Base-by-base conservation (phyloP, 2,329 filamentous ascomycete genomes). In the Hymenoscyphus fructigenus region DNA sequence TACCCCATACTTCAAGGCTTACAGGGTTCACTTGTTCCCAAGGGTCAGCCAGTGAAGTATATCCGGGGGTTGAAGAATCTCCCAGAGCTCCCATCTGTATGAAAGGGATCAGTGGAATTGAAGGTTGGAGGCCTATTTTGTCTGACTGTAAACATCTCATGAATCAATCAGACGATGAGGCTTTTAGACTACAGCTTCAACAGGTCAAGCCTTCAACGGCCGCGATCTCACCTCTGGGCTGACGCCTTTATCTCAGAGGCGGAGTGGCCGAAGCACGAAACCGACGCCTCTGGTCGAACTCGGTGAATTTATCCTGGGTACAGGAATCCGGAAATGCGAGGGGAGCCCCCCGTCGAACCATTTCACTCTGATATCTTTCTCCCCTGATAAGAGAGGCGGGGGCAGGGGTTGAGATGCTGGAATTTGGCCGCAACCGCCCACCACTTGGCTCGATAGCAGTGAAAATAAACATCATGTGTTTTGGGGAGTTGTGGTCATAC, bases 321-420 rank as follows among this genome's bases (percentile, higher is more conserved):
- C 20, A 53, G 20, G 47, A 9, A 14, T 3, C 47, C 47, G 47
- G 47, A 23, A 53, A 26, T 23, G 9, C 20, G 36, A 38, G 36
- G 36, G 36, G 36, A 38, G 36, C 14, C 36, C 36, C 36, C 14
- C 36, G 36, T 38, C 36, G 36, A 38, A 38, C 36, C 36, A 38
- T 38, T 38, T 38, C 36, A 17, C 36, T 17, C 36, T 38, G 36
- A 53, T 14, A 23, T 53, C 47, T 14, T 53, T 53, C 47, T 53
- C 47, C 47, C 47, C 47, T 53, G 47, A 53, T 53, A 53, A 53
- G 47, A 53, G 47, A 53, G 47, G 47, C 47, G 20, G 12, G 23
- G 23, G 3, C 41, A n/a, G n/a, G 41, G n/a, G n/a, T 41, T 14
- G 36, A 41, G 15, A 15, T 5, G n/a, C 3, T 53, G 47, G 20